These are phyloP conservation scores for Metarhizium album DNA, from an alignment of 2,329 filamentous ascomycete genomes.

Conservation along the genomic window DNA sequence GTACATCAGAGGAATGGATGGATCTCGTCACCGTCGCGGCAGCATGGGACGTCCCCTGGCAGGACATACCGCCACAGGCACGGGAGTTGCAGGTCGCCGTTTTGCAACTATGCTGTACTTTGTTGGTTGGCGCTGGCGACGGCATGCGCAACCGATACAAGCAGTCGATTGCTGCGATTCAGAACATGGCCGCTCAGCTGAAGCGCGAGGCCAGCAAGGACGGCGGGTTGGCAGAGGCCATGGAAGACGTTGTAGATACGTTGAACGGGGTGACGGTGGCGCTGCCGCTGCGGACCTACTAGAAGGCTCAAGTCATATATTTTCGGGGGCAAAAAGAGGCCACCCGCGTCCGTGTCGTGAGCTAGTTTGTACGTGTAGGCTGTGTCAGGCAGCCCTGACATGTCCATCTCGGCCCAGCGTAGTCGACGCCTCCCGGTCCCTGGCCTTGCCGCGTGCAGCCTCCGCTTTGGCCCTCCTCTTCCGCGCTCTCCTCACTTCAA, in stretches of 20 bases:
- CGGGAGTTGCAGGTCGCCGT: conserved; percentile 43
- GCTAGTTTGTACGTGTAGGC: background rate
- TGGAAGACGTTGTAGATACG: conserved; percentile 34
- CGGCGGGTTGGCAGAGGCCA: conserved; percentile 26
- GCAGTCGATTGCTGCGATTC: conserved; percentile 39
- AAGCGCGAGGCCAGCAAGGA: conserved; percentile 16
- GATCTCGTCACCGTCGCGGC: conserved; percentile 39
- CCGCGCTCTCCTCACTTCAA: conserved; percentile 52
- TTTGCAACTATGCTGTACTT: conserved; percentile 42
- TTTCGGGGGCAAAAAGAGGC: too few relatives aligned
- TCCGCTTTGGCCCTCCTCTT: conserved; percentile 43
- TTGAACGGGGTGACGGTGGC: conserved; percentile 16
- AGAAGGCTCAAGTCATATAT: too few relatives aligned
- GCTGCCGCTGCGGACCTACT: too few relatives aligned
- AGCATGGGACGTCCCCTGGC: conserved; percentile 32
- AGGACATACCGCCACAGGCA: conserved; percentile 14
- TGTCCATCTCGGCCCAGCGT: background rate
- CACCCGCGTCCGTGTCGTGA: too few relatives aligned
- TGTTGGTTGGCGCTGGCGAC: conserved; percentile 35
- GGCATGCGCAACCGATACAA: conserved; percentile 39
- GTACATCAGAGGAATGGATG: conserved; percentile 46
- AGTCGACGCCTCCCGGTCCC: background rate
- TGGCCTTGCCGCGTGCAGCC: conserved; percentile 18
- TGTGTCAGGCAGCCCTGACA: background rate
- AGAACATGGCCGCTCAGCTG: conserved; percentile 36